Evolutionary conservation across 1,139 yeast genomes (phyloP).

Genomic region (Sugiyamaella japonica): DNA sequence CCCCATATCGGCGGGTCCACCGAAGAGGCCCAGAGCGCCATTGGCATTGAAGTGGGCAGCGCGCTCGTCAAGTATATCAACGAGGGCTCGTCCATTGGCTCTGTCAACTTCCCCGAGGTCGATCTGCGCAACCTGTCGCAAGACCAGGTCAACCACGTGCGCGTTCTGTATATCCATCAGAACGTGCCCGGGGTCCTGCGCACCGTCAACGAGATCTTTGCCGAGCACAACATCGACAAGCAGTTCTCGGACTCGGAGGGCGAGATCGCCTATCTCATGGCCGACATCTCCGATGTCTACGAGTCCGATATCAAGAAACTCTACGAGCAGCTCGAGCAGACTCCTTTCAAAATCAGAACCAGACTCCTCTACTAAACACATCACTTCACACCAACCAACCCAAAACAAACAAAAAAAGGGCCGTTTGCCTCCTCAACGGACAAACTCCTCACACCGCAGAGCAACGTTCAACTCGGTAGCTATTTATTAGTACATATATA

Average conservation of each 20-base stretch:
- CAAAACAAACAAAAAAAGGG: not conserved
- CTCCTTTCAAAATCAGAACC: conserved; percentile 88
- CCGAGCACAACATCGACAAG: conserved; percentile 94
- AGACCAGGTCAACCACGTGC: conserved; percentile 81
- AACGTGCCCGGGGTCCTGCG: conserved; percentile 99
- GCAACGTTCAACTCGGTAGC: conserved; percentile 22
- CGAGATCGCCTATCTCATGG: conserved; percentile 96
- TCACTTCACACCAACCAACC: too few species aligned
- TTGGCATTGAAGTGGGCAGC: conserved; percentile 91
- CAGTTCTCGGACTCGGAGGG: conserved; percentile 97
- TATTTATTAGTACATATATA: conserved; percentile 17
- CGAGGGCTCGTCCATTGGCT: conserved; percentile 95
- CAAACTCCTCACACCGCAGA: conserved; percentile 5
- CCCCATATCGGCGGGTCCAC: conserved; percentile 99
- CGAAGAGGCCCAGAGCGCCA: conserved; percentile 97
- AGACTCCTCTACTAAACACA: conserved; percentile 82
- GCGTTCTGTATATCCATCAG: conserved; percentile 94
- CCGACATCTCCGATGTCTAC: conserved; percentile 89
- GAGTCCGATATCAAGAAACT: conserved; percentile 78
- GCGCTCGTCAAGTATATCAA: conserved; percentile 87
- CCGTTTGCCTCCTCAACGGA: conserved; percentile 16
- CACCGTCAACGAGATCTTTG: conserved; percentile 93
- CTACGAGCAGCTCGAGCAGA: conserved; percentile 82
- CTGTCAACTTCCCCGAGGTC: conserved; percentile 99
- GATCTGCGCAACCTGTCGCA: conserved; percentile 82